Percentiles rank a stretch among this genome's conserved stretches.
Conservation (phyloP, 2,329 filamentous ascomycete genomes). For the Alternaria sp. region DNA sequence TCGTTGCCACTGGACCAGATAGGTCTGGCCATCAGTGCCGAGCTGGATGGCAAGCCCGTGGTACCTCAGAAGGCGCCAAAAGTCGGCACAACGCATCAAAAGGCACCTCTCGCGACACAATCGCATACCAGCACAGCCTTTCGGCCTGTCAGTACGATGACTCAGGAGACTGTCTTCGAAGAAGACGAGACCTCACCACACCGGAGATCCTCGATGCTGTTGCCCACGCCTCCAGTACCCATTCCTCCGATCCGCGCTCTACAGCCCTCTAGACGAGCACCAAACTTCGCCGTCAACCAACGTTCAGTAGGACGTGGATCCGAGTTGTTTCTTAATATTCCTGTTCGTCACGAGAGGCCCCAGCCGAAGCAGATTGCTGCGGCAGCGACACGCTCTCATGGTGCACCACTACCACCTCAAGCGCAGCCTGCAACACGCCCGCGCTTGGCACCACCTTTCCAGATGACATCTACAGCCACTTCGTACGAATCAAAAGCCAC, state of each 20-base stretch:
- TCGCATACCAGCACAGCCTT: constrained; percentile 10
- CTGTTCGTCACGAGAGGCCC: constrained; percentile 37
- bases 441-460: constrained; percentile 22
- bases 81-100: constrained; percentile 7
- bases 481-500: constrained; percentile 25
- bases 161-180: constrained; percentile 48
- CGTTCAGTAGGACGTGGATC: constrained; percentile 22
- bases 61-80: constrained; percentile 11
- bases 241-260: constrained; percentile 44
- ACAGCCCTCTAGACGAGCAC: constrained; percentile 34
- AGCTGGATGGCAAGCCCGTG: constrained; percentile 36
- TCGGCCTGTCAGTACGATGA: constrained; percentile 41
- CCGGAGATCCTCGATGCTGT: constrained; percentile 35
- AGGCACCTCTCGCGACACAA: constrained; percentile 5
- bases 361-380: constrained; percentile 22
- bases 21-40: constrained; percentile 47
- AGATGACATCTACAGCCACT: constrained; percentile 16
- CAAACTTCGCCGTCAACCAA: constrained; percentile 13
- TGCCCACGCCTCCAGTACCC: constrained; percentile 41
- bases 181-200: constrained; percentile 38
- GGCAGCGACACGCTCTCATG: constrained; percentile 10
- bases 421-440: constrained; percentile 7
- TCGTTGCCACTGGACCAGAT: constrained; percentile 42
- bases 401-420: constrained; percentile 11
- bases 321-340: constrained; percentile 42